These are phyloP conservation scores for Penicillium flavigenum DNA, from an alignment of 495 filamentous ascomycete genomes.

Conservation along the genomic window DNA sequence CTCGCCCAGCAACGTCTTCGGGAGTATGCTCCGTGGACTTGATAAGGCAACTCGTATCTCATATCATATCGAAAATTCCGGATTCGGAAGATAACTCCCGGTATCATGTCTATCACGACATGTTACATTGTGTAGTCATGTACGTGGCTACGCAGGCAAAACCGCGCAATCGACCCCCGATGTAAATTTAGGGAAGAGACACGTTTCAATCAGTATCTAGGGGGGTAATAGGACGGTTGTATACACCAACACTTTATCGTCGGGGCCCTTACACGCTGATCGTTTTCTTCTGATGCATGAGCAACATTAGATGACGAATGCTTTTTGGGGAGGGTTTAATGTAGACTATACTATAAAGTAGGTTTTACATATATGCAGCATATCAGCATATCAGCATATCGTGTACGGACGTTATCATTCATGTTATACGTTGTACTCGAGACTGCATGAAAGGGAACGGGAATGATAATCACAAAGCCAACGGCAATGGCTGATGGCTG, in stretches of 20 bases:
- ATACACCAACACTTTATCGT: background rate
- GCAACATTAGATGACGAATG: constrained; percentile 6
- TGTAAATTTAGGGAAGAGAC: background rate
- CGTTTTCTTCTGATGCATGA: background rate
- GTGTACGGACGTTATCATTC: background rate
- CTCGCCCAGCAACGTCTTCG: background rate
- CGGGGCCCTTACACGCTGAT: background rate
- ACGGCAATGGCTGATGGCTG: constrained; percentile 5
- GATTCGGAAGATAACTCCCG: background rate
- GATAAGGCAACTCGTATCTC: constrained; percentile 10
- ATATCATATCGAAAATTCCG: constrained; percentile 4
- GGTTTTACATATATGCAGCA: background rate
- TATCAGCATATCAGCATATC: background rate
- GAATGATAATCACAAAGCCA: background rate
- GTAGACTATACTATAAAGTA: background rate
- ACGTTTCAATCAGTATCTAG: constrained; percentile 8
- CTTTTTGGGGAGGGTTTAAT: background rate
- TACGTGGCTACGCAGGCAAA: background rate
- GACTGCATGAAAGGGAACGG: constrained; percentile 1
- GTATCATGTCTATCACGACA: constrained; percentile 3
- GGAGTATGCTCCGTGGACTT: background rate
- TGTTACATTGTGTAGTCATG: background rate
- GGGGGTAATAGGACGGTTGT: background rate
- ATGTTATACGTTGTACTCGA: background rate
- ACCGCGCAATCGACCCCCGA: background rate